Evolutionary conservation across 108 stramenopile species (phyloP), one percentile per base, ranked within the genome.

Genomic region (Nitzschia sp.): DNA sequence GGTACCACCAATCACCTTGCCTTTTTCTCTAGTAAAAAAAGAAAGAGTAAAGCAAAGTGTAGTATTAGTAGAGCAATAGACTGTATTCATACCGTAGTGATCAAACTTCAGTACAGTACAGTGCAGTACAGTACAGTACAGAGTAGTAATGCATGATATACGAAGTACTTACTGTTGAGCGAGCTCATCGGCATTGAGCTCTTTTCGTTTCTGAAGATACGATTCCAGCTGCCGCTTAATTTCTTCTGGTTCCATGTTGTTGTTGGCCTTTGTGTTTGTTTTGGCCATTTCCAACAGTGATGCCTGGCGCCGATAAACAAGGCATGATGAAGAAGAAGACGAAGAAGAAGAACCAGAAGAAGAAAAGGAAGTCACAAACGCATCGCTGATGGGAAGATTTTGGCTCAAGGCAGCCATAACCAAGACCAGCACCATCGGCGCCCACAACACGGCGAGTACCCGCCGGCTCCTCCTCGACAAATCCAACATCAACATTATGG

Each of bases 1-100:
- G 29, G 88, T 90, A 25, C 91, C 91, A 29, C 91, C 91, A 30
- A 90, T 73, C 9, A 89, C 78, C 33, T 82, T 92, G 35, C 88
- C 88, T 25, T 68, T 52, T 48, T 59, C 38, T 16, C 30, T 61
- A 56, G 23, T n/a, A 63, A 30, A 2, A 45, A n/a, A 53, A 55
- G 19, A 38, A 21, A 72, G 16, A 4, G 1, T n/a, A 41, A 62
- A 27, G 44, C 8, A 45, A 31, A 45, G 9, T 26, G 23, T 44
- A 22, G 6, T 58, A 6, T 6, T 11, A 22, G 57, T 58, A 6
- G 11, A 28, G 4, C n/a, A n/a, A n/a, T n/a, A n/a, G n/a, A 58
- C 16, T 13, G 13, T 33, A n/a, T 30, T 15, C 38, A 41, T 11
- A 11, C 38, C 38, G 13, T 41, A 41, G 38, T 41, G n/a, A n/a